Evolutionary conservation across 192 early-diverging fungal genomes (phyloP).

Genomic region (Globomyces pollinis-pini): DNA sequence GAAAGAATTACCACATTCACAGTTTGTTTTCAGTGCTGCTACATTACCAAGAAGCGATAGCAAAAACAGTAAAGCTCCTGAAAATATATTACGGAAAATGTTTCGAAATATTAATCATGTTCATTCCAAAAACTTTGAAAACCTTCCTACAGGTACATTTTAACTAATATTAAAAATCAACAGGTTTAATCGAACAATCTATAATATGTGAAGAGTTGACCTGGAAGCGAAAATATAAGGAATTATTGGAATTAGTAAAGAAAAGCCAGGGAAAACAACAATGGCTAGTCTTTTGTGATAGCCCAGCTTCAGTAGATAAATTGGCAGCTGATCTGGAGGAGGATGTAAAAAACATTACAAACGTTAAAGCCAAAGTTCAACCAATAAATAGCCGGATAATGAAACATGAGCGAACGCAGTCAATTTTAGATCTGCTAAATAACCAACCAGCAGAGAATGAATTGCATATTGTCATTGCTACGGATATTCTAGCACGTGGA

Average conservation of each 20-base stretch:
- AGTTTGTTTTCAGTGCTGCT: constrained; percentile 29
- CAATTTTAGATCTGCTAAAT: constrained; percentile 6
- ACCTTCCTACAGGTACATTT: constrained; percentile 4
- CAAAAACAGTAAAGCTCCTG: constrained; percentile 6
- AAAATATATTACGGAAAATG: constrained; percentile 11
- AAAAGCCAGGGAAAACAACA: too few species aligned
- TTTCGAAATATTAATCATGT: constrained; percentile 11
- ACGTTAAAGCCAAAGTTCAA: not conserved
- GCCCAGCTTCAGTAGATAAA: constrained; percentile 2
- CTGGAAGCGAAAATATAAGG: too few species aligned
- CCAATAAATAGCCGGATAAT: not conserved
- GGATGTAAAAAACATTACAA: not conserved
- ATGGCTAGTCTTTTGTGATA: too few species aligned
- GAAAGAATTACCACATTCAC: constrained; percentile 5
- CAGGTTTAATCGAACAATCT: too few species aligned
- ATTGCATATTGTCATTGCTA: constrained; percentile 56
- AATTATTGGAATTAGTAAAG: too few species aligned
- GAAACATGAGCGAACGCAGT: not conserved
- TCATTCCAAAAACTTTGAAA: not conserved
- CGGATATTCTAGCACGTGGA: constrained; percentile 84
- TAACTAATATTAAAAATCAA: constrained; percentile 21
- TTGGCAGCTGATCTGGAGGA: not conserved
- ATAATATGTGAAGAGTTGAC: too few species aligned
- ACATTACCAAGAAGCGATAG: constrained; percentile 17
- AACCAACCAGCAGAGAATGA: not conserved